Percentiles rank a stretch among this genome's conserved stretches.
Evolutionary conservation across 371 early-diverging fungal genomes (phyloP).

Genomic region (Haplosporangium sp.): DNA sequence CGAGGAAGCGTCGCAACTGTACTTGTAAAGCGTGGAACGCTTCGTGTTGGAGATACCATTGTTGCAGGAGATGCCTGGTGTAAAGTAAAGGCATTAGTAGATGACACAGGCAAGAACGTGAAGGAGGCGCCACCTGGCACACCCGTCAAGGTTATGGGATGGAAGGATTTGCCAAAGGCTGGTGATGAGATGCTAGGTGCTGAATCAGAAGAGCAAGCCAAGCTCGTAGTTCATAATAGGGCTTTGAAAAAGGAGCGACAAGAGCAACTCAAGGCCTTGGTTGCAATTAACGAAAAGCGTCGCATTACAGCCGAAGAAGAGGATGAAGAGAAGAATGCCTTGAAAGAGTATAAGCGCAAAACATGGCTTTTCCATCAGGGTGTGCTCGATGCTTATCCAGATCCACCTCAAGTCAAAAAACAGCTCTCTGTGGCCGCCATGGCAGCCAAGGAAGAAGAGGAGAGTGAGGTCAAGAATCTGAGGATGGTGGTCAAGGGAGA

Average conservation of each 20-base stretch:
- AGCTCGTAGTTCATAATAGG: conserved; percentile 80
- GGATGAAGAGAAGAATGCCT: conserved; percentile 70
- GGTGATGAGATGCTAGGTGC: conserved; percentile 92
- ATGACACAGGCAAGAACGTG: conserved; percentile 80
- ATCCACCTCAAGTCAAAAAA: conserved; percentile 56
- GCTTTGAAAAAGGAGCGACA: conserved; percentile 68
- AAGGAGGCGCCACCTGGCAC: conserved; percentile 88
- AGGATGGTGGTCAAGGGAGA: conserved; percentile 76
- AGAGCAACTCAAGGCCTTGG: conserved; percentile 73
- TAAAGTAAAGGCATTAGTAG: conserved; percentile 86
- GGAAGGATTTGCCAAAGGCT: conserved; percentile 92
- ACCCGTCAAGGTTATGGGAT: conserved; percentile 92
- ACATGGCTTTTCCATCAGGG: conserved; percentile 80
- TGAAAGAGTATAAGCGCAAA: conserved; percentile 70
- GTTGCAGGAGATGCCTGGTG: conserved; percentile 91
- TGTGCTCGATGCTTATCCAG: conserved; percentile 65
- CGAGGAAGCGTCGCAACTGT: conserved; percentile 89
- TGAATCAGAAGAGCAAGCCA: conserved; percentile 77
- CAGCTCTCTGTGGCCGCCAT: conserved; percentile 42
- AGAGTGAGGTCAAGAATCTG: conserved; percentile 64
- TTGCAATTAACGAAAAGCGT: conserved; percentile 84
- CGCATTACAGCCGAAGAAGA: conserved; percentile 68
- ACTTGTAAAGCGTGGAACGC: conserved; percentile 88
- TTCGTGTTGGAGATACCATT: conserved; percentile 79
- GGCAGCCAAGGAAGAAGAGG: conserved; percentile 49